Base-by-base conservation (phyloP, 768 basidiomycete genomes). In the Mycena metata region DNA sequence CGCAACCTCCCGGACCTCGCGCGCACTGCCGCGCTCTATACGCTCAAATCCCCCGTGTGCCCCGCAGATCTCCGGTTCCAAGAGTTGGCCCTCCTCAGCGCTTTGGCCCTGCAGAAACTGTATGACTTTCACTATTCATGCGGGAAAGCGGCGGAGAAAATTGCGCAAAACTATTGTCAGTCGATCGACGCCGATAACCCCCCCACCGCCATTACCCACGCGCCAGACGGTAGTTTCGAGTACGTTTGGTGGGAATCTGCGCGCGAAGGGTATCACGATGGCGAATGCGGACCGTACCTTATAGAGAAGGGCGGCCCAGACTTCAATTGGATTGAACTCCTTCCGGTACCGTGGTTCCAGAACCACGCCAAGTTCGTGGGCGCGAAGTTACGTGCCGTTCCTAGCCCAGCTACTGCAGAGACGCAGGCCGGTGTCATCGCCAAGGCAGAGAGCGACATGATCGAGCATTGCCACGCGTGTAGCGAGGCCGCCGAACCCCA, bases 11-110 rank as follows among this genome's bases (percentile, higher is more conserved):
- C 41, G 23, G 23, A 24, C 17, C 4, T 63, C 17, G 50, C 61
- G 11, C 47, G 42, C 5, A 52, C 36, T 16, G 50, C 61, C 7
- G 61, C 50, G 4, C 33, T 51, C 3, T 11, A 11, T 21, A 52
- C 61, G 1, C 24, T 63, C 13, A 36, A 33, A 16, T 17, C 16
- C 3, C 41, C 41, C 30, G 36, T 51, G 16, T 42, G 49, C 26
- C 49, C 49, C 17, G 13, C 49, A 30, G 49, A 51, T 30, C 49
- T 51, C 24, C 24, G 13, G 16, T 51, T 51, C 49, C 49, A 46
- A 6, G 60, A 61, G 21, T 24, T 61, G 30, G 45, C 36, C 16
- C 60, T 50, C 19, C 47, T 61, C 46, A 24, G 26, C 5, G 42
- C 41, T 11, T 15, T 33, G 23, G 12, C 42, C 7, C 21, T 35